phyloP scores from a whole-genome alignment of 768 basidiomycete species.

The Mycena albidolilacea region DNA sequence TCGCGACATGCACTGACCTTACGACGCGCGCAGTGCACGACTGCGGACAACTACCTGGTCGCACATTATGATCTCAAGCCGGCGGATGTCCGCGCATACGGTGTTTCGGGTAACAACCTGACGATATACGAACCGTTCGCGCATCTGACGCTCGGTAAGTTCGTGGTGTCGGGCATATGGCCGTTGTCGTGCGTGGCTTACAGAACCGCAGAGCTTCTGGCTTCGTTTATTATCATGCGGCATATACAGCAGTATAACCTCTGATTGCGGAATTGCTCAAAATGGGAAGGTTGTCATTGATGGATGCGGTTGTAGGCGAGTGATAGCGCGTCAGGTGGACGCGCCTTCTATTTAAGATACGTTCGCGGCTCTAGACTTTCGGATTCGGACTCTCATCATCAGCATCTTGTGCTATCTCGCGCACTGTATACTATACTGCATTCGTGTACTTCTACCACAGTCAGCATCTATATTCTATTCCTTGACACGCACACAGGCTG shows the following conservation, averaged over 20 bases:
- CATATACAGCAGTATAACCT: slow-evolving; percentile 69
- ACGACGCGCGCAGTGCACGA: slow-evolving; percentile 62
- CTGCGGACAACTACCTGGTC: slow-evolving; percentile 66
- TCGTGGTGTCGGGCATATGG: slow-evolving; percentile 48
- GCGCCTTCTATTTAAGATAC: slow-evolving; percentile 28
- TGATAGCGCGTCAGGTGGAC: slow-evolving; percentile 28
- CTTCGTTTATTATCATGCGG: slow-evolving; percentile 75
- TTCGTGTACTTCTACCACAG: slow-evolving; percentile 33
- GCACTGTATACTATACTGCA: slow-evolving; percentile 24
- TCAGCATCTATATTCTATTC: slow-evolving; percentile 14
- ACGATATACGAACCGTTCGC: slow-evolving; percentile 71
- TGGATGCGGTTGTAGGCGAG: slow-evolving; percentile 18
- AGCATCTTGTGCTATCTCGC: slow-evolving; percentile 18
- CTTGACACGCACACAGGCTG: not conserved
- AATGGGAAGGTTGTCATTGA: no score
- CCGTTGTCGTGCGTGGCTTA: slow-evolving; percentile 37
- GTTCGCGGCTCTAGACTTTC: not conserved
- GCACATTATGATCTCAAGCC: slow-evolving; percentile 78
- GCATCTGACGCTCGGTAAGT: slow-evolving; percentile 68
- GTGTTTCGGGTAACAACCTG: slow-evolving; percentile 74
- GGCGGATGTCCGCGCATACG: slow-evolving; percentile 67
- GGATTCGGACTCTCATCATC: slow-evolving; percentile 9
- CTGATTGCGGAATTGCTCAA: slow-evolving; percentile 49
- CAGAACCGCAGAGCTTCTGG: slow-evolving; percentile 66
- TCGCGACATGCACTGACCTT: not conserved